Evolutionary conservation across 1,284 basidiomycete species (phyloP).

Genomic region (Ceratobasidium sp.): DNA sequence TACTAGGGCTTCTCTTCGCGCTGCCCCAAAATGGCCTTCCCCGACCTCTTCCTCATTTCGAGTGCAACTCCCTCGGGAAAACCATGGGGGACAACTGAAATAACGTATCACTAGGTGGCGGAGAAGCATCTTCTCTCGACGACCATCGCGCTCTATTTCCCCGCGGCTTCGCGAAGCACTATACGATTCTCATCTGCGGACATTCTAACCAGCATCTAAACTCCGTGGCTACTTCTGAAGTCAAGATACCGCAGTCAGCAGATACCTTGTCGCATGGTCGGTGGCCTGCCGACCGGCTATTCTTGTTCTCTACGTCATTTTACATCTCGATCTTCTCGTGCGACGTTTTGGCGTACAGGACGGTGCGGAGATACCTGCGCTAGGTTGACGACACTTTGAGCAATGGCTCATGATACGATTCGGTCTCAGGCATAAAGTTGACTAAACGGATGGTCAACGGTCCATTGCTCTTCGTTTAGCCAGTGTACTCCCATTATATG

Average conservation of each 20-base stretch:
- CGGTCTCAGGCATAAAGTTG: neutral
- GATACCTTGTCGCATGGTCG: neutral
- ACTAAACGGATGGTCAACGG: neutral
- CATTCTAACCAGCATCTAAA: neutral
- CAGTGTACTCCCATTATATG: too few relatives aligned
- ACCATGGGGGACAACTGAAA: neutral
- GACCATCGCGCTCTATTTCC: neutral
- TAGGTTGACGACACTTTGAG: neutral
- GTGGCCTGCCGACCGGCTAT: neutral
- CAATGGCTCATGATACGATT: neutral
- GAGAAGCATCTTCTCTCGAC: neutral
- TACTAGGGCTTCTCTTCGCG: too few relatives aligned
- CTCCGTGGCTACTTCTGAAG: neutral
- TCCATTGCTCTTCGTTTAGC: neutral
- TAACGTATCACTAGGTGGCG: neutral
- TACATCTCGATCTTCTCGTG: neutral
- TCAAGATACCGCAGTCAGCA: neutral
- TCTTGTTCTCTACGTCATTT: neutral
- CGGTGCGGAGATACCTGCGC: neutral
- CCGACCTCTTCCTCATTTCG: too few relatives aligned
- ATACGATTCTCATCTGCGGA: neutral
- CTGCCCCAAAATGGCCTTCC: too few relatives aligned
- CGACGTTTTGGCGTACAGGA: neutral
- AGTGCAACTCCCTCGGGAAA: neutral
- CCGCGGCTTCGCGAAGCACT: neutral